Conservation (phyloP, 768 basidiomycete species). For the Termitomyces sp. region DNA sequence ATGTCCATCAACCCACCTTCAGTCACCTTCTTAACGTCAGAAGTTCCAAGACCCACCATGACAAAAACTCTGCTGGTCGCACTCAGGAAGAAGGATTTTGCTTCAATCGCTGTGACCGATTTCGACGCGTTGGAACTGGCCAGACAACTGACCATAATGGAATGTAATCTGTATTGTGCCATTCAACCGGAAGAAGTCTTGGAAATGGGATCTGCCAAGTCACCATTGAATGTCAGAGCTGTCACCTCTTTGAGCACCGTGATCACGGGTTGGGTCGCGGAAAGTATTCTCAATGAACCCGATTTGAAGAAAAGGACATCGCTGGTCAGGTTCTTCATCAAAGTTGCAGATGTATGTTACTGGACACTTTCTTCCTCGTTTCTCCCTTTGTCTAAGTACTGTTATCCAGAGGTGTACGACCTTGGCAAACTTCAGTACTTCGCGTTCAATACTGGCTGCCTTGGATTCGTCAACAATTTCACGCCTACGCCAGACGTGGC, state of each 20-base stretch:
- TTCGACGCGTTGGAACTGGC: slow-evolving; percentile 92
- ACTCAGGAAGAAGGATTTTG: slow-evolving; percentile 62
- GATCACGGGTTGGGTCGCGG: slow-evolving; percentile 94
- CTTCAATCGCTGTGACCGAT: slow-evolving; percentile 70
- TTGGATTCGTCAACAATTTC: slow-evolving; percentile 95
- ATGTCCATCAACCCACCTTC: slow-evolving; percentile 65
- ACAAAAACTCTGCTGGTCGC: slow-evolving; percentile 68
- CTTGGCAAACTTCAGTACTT: slow-evolving; percentile 87
- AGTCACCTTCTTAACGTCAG: slow-evolving; percentile 37
- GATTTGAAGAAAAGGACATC: slow-evolving; percentile 80
- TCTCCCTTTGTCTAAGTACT: not conserved
- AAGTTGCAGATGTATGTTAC: slow-evolving; percentile 77
- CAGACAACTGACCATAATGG: slow-evolving; percentile 92
- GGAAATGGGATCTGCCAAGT: slow-evolving; percentile 66
- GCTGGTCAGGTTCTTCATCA: slow-evolving; percentile 89
- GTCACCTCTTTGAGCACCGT: slow-evolving; percentile 86
- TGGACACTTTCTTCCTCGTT: slow-evolving; percentile 1
- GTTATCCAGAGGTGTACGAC: slow-evolving; percentile 68
- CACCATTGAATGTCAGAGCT: slow-evolving; percentile 70
- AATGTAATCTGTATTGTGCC: slow-evolving; percentile 79
- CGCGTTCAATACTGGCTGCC: slow-evolving; percentile 89
- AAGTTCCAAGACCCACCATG: slow-evolving; percentile 85
- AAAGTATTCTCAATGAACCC: slow-evolving; percentile 85
- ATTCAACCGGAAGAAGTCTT: slow-evolving; percentile 88
- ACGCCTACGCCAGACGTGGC: slow-evolving; percentile 90